These are phyloP conservation scores for Paecilomyces variotii DNA, from an alignment of 2,329 filamentous ascomycete species.

Conservation along the genomic window DNA sequence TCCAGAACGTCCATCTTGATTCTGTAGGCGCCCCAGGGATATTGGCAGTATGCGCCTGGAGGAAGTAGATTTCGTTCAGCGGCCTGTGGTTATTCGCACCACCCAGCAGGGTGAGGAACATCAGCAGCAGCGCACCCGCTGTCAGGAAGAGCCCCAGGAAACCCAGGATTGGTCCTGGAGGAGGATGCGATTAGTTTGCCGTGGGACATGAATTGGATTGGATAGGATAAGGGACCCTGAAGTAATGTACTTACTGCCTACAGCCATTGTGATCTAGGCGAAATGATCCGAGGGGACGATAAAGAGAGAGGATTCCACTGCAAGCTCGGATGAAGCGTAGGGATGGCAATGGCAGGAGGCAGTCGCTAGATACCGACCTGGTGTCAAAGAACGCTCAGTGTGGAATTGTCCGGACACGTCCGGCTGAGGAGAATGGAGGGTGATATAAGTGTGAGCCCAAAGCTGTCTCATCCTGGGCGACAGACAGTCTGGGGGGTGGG, in stretches of 20 bases:
- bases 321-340: neutral
- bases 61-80: constrained; percentile 74
- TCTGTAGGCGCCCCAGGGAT: constrained; percentile 60
- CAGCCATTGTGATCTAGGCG: constrained; percentile 6
- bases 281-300: neutral
- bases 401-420: neutral
- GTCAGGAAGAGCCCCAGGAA: constrained; percentile 54
- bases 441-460: neutral
- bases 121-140: constrained; percentile 53
- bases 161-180: constrained; percentile 47
- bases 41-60: constrained; percentile 65
- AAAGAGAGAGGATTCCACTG: neutral
- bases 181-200: neutral
- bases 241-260: constrained; percentile 20
- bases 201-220: no score
- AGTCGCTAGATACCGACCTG: neutral
- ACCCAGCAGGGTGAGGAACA: constrained; percentile 59
- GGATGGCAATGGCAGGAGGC: neutral
- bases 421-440: neutral
- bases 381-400: neutral
- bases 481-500: neutral
- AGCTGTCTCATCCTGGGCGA: neutral
- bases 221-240: neutral
- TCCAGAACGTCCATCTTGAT: constrained; percentile 88
- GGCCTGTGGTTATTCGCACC: constrained; percentile 49